A percentile compares a stretch with the other conserved stretches of the same genome.
Evolutionary conservation across 192 early-diverging fungal species (phyloP).

Genomic region (Umbelopsis isabellina): DNA sequence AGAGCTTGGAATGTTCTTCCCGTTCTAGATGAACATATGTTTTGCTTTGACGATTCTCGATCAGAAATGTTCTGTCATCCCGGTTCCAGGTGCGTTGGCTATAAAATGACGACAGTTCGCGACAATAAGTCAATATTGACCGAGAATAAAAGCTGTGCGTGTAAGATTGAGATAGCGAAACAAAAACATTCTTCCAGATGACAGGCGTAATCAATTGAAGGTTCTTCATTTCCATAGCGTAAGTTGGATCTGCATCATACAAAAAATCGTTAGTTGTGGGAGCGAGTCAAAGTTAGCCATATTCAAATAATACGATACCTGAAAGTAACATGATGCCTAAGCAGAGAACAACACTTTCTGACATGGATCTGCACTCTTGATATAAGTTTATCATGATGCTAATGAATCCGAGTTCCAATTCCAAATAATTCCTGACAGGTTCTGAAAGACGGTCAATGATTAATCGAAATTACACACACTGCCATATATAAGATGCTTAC

Average conservation of each 20-base stretch:
- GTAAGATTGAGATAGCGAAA: background rate
- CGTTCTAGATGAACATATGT: constrained; percentile 1
- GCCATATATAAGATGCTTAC: background rate
- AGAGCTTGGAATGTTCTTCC: constrained; percentile 22
- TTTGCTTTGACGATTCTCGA: constrained; percentile 1
- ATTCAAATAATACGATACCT: constrained; percentile 2
- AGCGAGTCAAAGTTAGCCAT: background rate
- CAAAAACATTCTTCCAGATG: background rate
- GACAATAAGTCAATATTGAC: background rate
- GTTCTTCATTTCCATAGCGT: background rate
- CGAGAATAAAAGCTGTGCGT: constrained; percentile 4
- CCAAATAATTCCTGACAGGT: constrained; percentile 26
- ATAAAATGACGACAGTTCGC: constrained; percentile 7
- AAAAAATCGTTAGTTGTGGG: background rate
- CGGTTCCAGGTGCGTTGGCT: background rate
- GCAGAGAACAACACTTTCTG: constrained; percentile 28
- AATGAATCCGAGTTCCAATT: constrained; percentile 30
- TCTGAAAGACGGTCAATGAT: background rate
- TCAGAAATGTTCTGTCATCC: background rate
- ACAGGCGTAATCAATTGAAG: background rate
- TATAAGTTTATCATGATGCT: constrained; percentile 31
- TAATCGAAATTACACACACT: background rate
- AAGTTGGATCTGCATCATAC: background rate
- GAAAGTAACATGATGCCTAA: constrained; percentile 27
- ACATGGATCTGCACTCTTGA: constrained; percentile 23